A percentile compares a stretch with the other conserved stretches of the same genome.
Evolutionary conservation across 257 asterid species (phyloP).

Genomic region (Fraxinus anomala): DNA sequence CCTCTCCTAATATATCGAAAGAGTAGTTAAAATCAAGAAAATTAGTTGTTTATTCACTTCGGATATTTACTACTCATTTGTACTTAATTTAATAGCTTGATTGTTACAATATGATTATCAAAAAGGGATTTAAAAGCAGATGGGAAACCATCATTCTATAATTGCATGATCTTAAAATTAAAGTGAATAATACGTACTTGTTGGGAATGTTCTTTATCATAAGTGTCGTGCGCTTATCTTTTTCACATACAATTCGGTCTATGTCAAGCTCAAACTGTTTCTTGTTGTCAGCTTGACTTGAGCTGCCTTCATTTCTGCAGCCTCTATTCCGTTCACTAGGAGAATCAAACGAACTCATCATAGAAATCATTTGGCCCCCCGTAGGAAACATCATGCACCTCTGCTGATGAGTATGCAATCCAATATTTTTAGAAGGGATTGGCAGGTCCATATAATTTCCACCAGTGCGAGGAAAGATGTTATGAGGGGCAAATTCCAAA

Average conservation of each 20-base stretch:
- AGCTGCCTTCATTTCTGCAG: constrained; percentile 75
- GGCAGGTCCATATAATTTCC: constrained; percentile 75
- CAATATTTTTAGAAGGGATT: constrained; percentile 67
- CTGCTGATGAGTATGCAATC: constrained; percentile 78
- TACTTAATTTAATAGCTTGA: not conserved
- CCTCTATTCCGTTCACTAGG: constrained; percentile 82
- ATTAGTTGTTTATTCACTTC: not conserved
- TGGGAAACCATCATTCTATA: constrained; percentile 15
- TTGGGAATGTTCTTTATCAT: constrained; percentile 99
- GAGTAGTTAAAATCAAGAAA: constrained; percentile 7
- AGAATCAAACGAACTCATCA: constrained; percentile 84
- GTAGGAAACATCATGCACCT: constrained; percentile 83
- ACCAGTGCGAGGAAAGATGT: constrained; percentile 64
- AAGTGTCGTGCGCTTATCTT: constrained; percentile 95
- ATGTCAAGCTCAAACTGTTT: constrained; percentile 97
- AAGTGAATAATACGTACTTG: constrained; percentile 61
- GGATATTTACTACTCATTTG: constrained; percentile 2
- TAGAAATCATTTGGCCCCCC: constrained; percentile 88
- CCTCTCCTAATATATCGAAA: constrained; percentile 7
- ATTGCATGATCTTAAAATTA: constrained; percentile 10
- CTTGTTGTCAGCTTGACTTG: constrained; percentile 77
- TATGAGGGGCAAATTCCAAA: constrained; percentile 71
- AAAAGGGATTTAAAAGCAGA: not conserved
- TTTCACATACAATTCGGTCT: constrained; percentile 84
- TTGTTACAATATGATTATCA: constrained; percentile 12